These are phyloP conservation scores for Debaryomyces castellii DNA, from an alignment of 805 yeast species.

Conservation along the genomic window DNA sequence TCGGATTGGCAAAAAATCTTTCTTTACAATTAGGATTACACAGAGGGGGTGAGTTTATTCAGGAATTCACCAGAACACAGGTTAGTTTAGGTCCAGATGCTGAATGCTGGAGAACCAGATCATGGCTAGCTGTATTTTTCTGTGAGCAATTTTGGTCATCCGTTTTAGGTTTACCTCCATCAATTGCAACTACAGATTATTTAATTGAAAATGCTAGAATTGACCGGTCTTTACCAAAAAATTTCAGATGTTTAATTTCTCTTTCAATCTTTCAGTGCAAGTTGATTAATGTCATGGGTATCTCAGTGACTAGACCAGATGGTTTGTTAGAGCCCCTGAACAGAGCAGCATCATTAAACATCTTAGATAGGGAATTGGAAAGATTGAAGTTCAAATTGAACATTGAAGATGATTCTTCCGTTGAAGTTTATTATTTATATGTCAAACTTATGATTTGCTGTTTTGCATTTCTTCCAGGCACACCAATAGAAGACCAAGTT, in stretches of 20 bases:
- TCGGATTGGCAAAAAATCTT: slow-evolving; percentile 80
- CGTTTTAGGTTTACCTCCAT: slow-evolving; percentile 82
- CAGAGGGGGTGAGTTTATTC: slow-evolving; percentile 81
- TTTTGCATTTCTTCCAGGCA: slow-evolving; percentile 88
- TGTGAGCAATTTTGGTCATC: slow-evolving; percentile 92
- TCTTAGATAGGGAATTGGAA: slow-evolving; percentile 76
- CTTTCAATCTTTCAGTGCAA: slow-evolving; percentile 82
- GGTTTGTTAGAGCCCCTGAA: slow-evolving; percentile 83
- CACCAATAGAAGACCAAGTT: slow-evolving; percentile 83
- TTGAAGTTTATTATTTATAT: slow-evolving; percentile 77
- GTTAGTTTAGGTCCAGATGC: slow-evolving; percentile 82
- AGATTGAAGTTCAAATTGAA: slow-evolving; percentile 64
- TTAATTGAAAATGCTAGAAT: slow-evolving; percentile 75
- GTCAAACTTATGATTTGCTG: slow-evolving; percentile 80
- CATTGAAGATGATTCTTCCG: slow-evolving; percentile 61
- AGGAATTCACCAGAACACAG: slow-evolving; percentile 88
- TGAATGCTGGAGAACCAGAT: slow-evolving; percentile 89
- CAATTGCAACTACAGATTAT: slow-evolving; percentile 75
- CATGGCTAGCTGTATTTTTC: slow-evolving; percentile 88
- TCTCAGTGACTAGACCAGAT: slow-evolving; percentile 80
- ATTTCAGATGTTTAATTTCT: slow-evolving; percentile 69
- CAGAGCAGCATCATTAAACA: slow-evolving; percentile 76
- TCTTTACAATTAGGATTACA: slow-evolving; percentile 88
- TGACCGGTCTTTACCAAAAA: slow-evolving; percentile 63
- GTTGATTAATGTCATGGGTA: slow-evolving; percentile 81